Evolutionary conservation across 1,284 basidiomycete species (phyloP).

Genomic region (Naganishia sp.): DNA sequence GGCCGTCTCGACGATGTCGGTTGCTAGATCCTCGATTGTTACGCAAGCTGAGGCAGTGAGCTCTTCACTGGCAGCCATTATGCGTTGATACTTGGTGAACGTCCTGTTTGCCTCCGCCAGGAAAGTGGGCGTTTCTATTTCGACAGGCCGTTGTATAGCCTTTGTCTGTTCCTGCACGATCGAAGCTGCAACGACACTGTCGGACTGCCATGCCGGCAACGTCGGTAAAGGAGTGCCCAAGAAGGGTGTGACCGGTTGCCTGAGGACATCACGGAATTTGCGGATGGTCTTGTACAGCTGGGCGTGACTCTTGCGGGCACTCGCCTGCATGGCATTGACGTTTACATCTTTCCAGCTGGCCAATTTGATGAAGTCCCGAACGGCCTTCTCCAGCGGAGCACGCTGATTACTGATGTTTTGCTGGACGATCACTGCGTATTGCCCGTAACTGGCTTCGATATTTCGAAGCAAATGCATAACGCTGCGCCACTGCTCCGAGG

Average conservation of each 20-base stretch:
- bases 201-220: constrained; percentile 7
- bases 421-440: constrained; percentile 63
- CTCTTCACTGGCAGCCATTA: constrained; percentile 10
- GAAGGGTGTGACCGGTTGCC: constrained; percentile 64
- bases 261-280: constrained; percentile 86
- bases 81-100: constrained; percentile 11
- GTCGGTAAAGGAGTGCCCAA: constrained; percentile 33
- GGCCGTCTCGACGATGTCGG: constrained; percentile 71
- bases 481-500: constrained; percentile 54
- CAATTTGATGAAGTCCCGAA: constrained; percentile 83
- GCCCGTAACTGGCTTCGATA: constrained; percentile 66
- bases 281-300: constrained; percentile 88
- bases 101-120: constrained; percentile 8
- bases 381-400: constrained; percentile 71
- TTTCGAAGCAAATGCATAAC: constrained; percentile 67
- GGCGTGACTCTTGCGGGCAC: constrained; percentile 85
- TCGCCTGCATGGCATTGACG: constrained; percentile 88
- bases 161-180: not conserved
- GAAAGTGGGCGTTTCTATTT: constrained; percentile 8
- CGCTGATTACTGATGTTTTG: constrained; percentile 65
- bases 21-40: constrained; percentile 64
- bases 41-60: constrained; percentile 1
- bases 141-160: constrained; percentile 7
- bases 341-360: constrained; percentile 99
- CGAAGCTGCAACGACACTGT: not conserved